Evolutionary conservation across 352 stramenopile genomes (phyloP).

Genomic region (Phytophthora pseudosyringae): DNA sequence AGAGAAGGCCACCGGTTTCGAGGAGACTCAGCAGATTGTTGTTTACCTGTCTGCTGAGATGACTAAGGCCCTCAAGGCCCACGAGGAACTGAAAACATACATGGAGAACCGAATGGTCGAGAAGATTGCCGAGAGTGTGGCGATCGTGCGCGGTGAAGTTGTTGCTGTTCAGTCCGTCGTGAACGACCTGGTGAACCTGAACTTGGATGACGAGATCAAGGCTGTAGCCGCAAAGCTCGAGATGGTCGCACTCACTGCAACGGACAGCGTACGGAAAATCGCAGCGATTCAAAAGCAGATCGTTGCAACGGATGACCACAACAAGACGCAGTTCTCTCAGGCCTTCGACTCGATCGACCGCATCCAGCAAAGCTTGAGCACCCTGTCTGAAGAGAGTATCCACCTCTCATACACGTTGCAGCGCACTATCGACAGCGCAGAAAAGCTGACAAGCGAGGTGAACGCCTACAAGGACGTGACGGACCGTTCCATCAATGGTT

Average conservation of each 20-base stretch:
- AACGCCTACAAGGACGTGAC: slow-evolving; percentile 53
- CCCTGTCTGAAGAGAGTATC: slow-evolving; percentile 76
- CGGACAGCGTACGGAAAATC: slow-evolving; percentile 68
- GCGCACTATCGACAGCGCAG: slow-evolving; percentile 54
- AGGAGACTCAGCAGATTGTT: slow-evolving; percentile 62
- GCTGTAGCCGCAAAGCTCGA: slow-evolving; percentile 56
- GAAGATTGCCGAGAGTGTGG: slow-evolving; percentile 64
- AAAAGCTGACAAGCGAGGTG: slow-evolving; percentile 55
- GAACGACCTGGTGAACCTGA: slow-evolving; percentile 60
- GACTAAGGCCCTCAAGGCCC: slow-evolving; percentile 41
- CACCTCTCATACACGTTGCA: slow-evolving; percentile 72
- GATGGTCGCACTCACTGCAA: slow-evolving; percentile 54
- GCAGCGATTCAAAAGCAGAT: slow-evolving; percentile 64
- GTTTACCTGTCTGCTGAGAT: slow-evolving; percentile 48
- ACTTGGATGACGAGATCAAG: slow-evolving; percentile 70
- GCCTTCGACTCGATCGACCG: slow-evolving; percentile 73
- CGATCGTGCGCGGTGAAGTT: slow-evolving; percentile 56
- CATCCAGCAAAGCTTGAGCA: slow-evolving; percentile 69
- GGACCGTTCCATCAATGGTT: slow-evolving; percentile 38
- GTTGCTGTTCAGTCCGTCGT: slow-evolving; percentile 55
- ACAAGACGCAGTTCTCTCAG: slow-evolving; percentile 64
- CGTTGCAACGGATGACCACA: slow-evolving; percentile 58
- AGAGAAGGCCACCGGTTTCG: slow-evolving; percentile 62
- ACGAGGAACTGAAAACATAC: slow-evolving; percentile 55
- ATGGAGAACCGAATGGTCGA: slow-evolving; percentile 58